These are phyloP conservation scores for Zangia roseola DNA, from an alignment of 768 basidiomycete genomes.

Conservation along the genomic window DNA sequence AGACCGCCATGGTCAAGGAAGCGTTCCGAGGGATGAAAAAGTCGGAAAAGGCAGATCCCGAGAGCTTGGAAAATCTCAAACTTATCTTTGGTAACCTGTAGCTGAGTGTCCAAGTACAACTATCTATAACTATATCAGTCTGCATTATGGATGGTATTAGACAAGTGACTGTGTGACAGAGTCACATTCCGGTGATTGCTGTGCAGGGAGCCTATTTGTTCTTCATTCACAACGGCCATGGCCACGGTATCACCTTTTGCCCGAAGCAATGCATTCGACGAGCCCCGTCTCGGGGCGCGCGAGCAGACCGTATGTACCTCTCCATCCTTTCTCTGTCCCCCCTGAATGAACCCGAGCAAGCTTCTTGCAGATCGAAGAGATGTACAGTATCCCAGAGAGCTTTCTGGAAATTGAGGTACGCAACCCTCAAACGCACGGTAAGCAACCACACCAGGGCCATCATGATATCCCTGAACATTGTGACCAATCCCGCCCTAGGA, in stretches of 20 bases:
- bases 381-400: slow-evolving; percentile 97
- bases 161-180: slow-evolving; percentile 22
- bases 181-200: slow-evolving; percentile 19
- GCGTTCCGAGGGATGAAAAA: slow-evolving; percentile 64
- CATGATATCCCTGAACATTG: background rate
- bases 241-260: slow-evolving; percentile 56
- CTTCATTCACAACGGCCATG: slow-evolving; percentile 29
- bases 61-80: slow-evolving; percentile 79
- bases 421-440: slow-evolving; percentile 96
- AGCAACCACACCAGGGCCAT: background rate
- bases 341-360: slow-evolving; percentile 36
- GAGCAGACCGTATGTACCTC: slow-evolving; percentile 53
- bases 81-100: slow-evolving; percentile 23
- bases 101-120: no score
- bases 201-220: slow-evolving; percentile 16
- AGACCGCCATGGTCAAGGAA: slow-evolving; percentile 83
- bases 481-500: slow-evolving; percentile 38
- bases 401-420: slow-evolving; percentile 97
- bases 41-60: slow-evolving; percentile 51
- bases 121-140: no score
- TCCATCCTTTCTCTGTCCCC: slow-evolving; percentile 3
- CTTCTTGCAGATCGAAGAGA: slow-evolving; percentile 81
- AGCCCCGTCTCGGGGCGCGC: slow-evolving; percentile 45
- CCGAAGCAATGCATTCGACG: slow-evolving; percentile 57
- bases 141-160: no score